These are phyloP conservation scores for Hanseniaspora meyeri DNA, from an alignment of 805 yeast genomes.

Conservation along the genomic window DNA sequence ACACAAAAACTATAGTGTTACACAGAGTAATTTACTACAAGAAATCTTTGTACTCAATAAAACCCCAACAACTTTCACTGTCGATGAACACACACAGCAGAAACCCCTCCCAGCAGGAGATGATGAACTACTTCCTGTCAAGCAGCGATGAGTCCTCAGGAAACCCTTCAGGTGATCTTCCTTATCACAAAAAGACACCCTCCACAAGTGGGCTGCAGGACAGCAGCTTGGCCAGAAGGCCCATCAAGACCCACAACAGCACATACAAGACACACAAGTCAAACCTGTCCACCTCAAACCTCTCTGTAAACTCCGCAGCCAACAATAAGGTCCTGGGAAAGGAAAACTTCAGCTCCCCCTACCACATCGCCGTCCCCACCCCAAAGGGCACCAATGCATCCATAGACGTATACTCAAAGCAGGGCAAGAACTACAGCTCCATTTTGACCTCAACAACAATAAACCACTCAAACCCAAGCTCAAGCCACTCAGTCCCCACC, in stretches of 20 bases:
- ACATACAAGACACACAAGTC: background rate
- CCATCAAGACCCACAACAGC: background rate
- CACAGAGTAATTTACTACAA: too few species aligned
- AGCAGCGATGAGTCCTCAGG: background rate
- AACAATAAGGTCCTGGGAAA: conserved; percentile 20
- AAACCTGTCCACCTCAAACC: background rate
- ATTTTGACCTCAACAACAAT: conserved; percentile 9
- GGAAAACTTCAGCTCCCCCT: conserved; percentile 25
- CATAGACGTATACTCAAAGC: background rate
- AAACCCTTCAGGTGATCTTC: background rate
- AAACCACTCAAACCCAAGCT: background rate
- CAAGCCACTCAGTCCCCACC: background rate
- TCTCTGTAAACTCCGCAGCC: background rate
- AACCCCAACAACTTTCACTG: too few species aligned
- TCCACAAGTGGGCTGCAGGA: conserved; percentile 1
- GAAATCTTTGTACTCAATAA: too few species aligned
- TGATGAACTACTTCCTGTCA: conserved; percentile 6
- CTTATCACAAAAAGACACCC: background rate
- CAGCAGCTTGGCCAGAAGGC: background rate
- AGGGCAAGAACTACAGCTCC: background rate
- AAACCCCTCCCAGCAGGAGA: background rate
- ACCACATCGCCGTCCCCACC: conserved; percentile 26
- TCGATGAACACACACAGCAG: background rate
- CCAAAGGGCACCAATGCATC: conserved; percentile 20
- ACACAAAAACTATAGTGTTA: too few species aligned